A percentile compares a stretch with the other conserved stretches of the same genome.
Evolutionary conservation across 345 rosid species (phyloP).

Genomic region (Sonneratia alba): DNA sequence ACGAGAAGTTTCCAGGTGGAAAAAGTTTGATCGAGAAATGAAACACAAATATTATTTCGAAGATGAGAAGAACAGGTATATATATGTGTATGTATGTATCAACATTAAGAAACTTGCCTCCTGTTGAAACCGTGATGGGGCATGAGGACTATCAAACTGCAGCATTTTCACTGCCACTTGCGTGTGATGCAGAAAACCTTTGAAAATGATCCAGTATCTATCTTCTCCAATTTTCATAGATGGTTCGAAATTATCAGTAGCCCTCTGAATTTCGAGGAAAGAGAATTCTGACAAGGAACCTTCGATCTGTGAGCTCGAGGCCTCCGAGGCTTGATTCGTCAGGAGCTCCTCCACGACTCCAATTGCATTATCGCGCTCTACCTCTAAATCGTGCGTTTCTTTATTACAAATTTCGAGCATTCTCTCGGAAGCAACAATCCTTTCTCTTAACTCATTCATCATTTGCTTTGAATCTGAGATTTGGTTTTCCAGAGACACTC

Average conservation of each 20-base stretch:
- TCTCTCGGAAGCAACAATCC: slow-evolving; percentile 11
- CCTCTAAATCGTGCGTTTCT: slow-evolving; percentile 21
- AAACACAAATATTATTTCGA: too few species aligned
- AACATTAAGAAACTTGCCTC: slow-evolving; percentile 20
- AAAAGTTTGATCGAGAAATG: too few species aligned
- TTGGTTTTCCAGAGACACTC: neutral
- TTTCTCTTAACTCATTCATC: slow-evolving; percentile 11
- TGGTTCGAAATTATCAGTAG: slow-evolving; percentile 22
- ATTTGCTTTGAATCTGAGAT: slow-evolving; percentile 2
- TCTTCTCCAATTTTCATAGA: slow-evolving; percentile 24
- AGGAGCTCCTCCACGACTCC: slow-evolving; percentile 21
- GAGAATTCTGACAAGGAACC: slow-evolving; percentile 20
- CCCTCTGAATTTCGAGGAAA: slow-evolving; percentile 24
- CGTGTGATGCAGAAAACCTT: slow-evolving; percentile 28
- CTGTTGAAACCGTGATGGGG: slow-evolving; percentile 12
- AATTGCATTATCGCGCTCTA: slow-evolving; percentile 22
- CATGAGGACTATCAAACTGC: slow-evolving; percentile 14
- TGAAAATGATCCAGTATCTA: slow-evolving; percentile 21
- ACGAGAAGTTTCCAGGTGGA: too few species aligned
- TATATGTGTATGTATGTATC: too few species aligned
- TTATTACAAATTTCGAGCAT: slow-evolving; percentile 13
- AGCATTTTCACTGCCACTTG: slow-evolving; percentile 33
- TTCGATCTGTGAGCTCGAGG: slow-evolving; percentile 9
- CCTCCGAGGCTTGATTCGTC: slow-evolving; percentile 17
- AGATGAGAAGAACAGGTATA: too few species aligned